Base-by-base conservation (phyloP, 2,329 filamentous ascomycete genomes). In the Aspergillus bombycis region DNA sequence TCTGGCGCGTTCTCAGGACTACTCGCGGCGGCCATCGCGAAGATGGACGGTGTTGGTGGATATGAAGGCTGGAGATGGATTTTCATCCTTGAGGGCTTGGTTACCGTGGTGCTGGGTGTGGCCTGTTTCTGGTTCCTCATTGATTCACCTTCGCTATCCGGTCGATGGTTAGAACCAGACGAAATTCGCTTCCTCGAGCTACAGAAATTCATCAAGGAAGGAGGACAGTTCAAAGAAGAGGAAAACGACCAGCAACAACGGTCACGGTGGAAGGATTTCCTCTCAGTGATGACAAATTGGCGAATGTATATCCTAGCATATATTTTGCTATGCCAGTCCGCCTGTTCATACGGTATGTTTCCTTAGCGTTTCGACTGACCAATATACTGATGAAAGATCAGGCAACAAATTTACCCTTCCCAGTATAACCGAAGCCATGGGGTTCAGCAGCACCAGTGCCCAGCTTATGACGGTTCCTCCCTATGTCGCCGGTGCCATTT, bases 1-100 rank as follows among this genome's bases (percentile, higher is more conserved):
- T 61, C 61, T 7, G 63, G 63, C 6, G 82, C 12, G 63, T 83
- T 12, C 68, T 78, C 14, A 81, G 19, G 76, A 73, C 36, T 81
- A 82, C 63, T 77, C 70, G 48, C 80, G 76, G 1, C 74, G 72
- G 30, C 74, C 53, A 38, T 72, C 74, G 5, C 76, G 71, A 3
- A 70, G 69, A 14, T 65, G 63, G 58, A 63, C 23, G 61, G 63
- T 16, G 23, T 61, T 3, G 61, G 61, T 3, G 63, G 63, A 8
- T 61, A 65, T 28, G 63, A 61, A 48, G 63, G 63, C 0, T 65
- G 63, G 63, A 34, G 80, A 28, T 82, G 81, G 81, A 81, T 82
- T 58, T 81, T 82, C 62, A 79, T 82, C 9, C 70, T 82, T 6
- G 82, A 84, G 67, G 82, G 82, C 3, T 65, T 83, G 1, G 36